These are phyloP conservation scores for Cercospora nicotianae DNA, from an alignment of 2,329 filamentous ascomycete genomes.

Conservation along the genomic window DNA sequence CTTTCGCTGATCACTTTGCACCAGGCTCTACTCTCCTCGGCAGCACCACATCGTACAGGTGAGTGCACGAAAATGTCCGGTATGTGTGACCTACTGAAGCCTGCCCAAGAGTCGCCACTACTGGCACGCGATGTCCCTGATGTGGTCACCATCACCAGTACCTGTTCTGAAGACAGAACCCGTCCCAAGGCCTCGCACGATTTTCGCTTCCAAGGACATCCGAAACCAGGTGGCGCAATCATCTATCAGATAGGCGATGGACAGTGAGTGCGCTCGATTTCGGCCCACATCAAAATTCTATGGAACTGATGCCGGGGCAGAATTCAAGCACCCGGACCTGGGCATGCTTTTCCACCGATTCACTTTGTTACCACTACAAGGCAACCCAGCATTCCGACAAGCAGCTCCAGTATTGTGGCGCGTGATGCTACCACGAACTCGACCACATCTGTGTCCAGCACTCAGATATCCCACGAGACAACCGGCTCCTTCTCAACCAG, in stretches of 20 bases:
- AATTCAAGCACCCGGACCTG: slow-evolving; percentile 18
- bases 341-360: background rate
- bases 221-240: slow-evolving; percentile 3
- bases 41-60: slow-evolving; percentile 29
- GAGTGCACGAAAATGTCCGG: background rate
- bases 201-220: background rate
- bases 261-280: slow-evolving; percentile 9
- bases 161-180: slow-evolving; percentile 6
- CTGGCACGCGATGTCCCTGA: background rate
- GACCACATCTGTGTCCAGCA: background rate
- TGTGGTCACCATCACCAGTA: slow-evolving; percentile 9
- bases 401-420: slow-evolving; percentile 18
- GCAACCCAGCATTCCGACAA: slow-evolving; percentile 4
- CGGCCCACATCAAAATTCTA: background rate
- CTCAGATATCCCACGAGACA: background rate
- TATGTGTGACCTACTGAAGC: background rate
- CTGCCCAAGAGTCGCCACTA: background rate
- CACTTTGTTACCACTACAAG: background rate
- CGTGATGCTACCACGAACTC: slow-evolving; percentile 16
- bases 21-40: slow-evolving; percentile 31
- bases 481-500: slow-evolving; percentile 23
- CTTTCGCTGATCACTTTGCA: slow-evolving; percentile 33
- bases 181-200: background rate
- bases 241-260: slow-evolving; percentile 23
- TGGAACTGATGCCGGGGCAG: background rate